A percentile compares a stretch with the other conserved stretches of the same genome.
Conservation (phyloP, 345 rosid species). For the Trapa incisa region DNA sequence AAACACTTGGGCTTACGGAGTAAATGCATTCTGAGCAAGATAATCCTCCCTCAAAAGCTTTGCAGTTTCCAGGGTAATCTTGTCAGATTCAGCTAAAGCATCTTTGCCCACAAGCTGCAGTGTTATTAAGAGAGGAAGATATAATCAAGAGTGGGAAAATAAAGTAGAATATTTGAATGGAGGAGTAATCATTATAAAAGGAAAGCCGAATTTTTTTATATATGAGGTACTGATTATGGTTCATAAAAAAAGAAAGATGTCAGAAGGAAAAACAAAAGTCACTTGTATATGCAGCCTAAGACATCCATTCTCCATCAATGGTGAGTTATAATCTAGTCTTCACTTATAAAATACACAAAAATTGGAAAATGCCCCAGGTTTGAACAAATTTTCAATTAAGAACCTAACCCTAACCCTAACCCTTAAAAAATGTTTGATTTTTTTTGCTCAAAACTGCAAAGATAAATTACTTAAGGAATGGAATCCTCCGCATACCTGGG, state of each 20-base stretch:
- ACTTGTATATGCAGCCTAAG: not conserved
- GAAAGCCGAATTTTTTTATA: not conserved
- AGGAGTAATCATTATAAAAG: too few relatives aligned
- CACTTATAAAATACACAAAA: too few relatives aligned
- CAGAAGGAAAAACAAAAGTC: not conserved
- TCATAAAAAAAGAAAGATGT: too few relatives aligned
- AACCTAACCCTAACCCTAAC: too few relatives aligned
- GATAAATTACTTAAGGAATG: too few relatives aligned
- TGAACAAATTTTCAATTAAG: too few relatives aligned
- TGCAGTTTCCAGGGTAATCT: conserved; percentile 93
- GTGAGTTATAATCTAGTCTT: too few relatives aligned
- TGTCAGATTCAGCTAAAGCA: conserved; percentile 92
- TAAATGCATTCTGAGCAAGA: conserved; percentile 98
- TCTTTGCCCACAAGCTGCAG: conserved; percentile 98
- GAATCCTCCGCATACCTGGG: too few relatives aligned
- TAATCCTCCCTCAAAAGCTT: conserved; percentile 98
- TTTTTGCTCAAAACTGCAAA: too few relatives aligned
- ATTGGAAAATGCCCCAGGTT: too few relatives aligned
- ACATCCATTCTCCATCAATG: not conserved
- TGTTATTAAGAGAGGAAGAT: not conserved
- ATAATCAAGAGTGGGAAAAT: not conserved
- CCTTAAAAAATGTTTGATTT: too few relatives aligned
- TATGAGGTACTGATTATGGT: not conserved
- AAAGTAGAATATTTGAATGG: not conserved
- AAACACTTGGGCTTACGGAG: conserved; percentile 50